These are phyloP conservation scores for Phylloporus arenicola DNA, from an alignment of 768 basidiomycete genomes.

Conservation along the genomic window DNA sequence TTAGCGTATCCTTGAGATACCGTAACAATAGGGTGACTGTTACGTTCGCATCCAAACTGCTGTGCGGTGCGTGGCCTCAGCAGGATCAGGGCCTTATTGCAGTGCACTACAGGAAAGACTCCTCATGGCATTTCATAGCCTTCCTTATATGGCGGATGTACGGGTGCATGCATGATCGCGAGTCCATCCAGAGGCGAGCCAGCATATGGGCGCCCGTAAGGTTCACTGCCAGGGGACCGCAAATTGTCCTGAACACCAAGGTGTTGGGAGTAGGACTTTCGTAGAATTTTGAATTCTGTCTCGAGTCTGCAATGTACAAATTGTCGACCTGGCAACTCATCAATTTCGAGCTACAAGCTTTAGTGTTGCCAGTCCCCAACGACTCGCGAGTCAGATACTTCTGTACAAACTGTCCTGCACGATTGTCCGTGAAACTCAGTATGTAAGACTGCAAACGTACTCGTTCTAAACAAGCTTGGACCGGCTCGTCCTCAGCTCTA, in stretches of 20 bases:
- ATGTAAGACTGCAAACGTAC: background rate
- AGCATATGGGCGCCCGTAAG: background rate
- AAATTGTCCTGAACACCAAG: background rate
- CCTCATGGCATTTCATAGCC: conserved; percentile 16
- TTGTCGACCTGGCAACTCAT: background rate
- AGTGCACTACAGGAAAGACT: background rate
- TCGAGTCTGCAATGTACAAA: background rate
- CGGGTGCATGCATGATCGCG: background rate
- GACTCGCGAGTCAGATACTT: background rate
- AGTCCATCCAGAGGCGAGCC: background rate
- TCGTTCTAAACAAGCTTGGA: too few relatives aligned
- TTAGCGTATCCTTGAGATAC: background rate
- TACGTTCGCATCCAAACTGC: background rate
- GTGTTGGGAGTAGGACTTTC: too few relatives aligned
- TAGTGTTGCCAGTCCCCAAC: too few relatives aligned
- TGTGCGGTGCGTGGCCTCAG: background rate
- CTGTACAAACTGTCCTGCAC: background rate
- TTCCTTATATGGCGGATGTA: conserved; percentile 7
- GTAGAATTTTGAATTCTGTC: background rate
- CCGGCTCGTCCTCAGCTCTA: too few relatives aligned
- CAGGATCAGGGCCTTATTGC: background rate
- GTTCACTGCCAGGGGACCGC: background rate
- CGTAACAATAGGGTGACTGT: background rate
- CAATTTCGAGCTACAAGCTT: background rate
- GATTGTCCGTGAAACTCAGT: background rate